Conservation (phyloP, 805 yeast genomes). For the fission yeast (Schizosaccharomyces pombe) region DNA sequence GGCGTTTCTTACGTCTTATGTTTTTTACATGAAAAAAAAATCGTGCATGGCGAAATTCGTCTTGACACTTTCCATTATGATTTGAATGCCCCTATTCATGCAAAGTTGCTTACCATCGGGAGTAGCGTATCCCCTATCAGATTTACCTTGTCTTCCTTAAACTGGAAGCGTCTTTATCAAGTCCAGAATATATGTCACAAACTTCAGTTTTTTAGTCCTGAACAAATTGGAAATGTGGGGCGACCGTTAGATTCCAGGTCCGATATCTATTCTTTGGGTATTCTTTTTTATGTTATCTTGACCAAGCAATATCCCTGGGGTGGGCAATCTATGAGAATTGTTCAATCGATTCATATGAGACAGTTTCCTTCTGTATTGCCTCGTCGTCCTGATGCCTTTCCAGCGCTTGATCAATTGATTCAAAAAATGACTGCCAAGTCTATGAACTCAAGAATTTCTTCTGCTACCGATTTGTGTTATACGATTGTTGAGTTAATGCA, state of each 20-base stretch:
- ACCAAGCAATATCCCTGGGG: slow-evolving; percentile 9
- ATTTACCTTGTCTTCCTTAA: background rate
- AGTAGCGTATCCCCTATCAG: slow-evolving; percentile 7
- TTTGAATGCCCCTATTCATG: slow-evolving; percentile 5
- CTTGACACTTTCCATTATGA: slow-evolving; percentile 10
- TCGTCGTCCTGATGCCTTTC: slow-evolving; percentile 10
- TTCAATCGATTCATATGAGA: slow-evolving; percentile 9
- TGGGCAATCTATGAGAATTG: slow-evolving; percentile 9
- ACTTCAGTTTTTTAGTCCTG: slow-evolving; percentile 10
- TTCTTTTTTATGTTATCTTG: slow-evolving; percentile 9
- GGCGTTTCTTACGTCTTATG: slow-evolving; percentile 10
- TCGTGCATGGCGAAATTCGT: slow-evolving; percentile 11
- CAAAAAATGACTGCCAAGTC: slow-evolving; percentile 10
- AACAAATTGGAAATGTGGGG: slow-evolving; percentile 11
- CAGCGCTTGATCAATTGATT: slow-evolving; percentile 7
- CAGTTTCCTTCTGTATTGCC: slow-evolving; percentile 9
- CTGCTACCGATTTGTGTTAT: slow-evolving; percentile 7
- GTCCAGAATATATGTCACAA: slow-evolving; percentile 3
- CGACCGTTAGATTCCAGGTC: slow-evolving; percentile 9
- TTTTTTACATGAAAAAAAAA: slow-evolving; percentile 9
- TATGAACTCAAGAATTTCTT: slow-evolving; percentile 7
- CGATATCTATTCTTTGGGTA: slow-evolving; percentile 11
- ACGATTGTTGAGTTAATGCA: background rate
- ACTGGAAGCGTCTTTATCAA: background rate
- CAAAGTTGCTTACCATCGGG: slow-evolving; percentile 10